Evolutionary conservation across 371 early-diverging fungal genomes (phyloP).

Genomic region (Lichtheimia corymbifera): DNA sequence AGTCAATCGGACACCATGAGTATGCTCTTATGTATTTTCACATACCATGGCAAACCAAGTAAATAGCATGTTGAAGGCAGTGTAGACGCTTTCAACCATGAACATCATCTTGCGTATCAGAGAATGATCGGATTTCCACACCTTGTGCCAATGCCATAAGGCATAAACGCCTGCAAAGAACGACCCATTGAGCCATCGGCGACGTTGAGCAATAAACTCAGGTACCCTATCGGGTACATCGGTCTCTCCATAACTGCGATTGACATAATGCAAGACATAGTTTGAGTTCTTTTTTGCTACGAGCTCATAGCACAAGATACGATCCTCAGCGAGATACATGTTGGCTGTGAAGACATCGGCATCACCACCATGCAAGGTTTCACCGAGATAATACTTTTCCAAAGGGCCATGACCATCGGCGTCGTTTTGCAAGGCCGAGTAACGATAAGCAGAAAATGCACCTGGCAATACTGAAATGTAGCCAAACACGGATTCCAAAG

Average conservation of each 20-base stretch:
- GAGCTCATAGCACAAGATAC: constrained; percentile 87
- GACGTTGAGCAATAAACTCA: constrained; percentile 90
- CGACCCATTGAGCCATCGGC: constrained; percentile 95
- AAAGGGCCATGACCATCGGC: constrained; percentile 64
- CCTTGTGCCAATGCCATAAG: constrained; percentile 73
- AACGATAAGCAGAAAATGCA: constrained; percentile 87
- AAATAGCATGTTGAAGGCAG: constrained; percentile 69
- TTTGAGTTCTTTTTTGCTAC: constrained; percentile 73
- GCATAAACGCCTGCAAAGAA: constrained; percentile 95
- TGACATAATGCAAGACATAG: constrained; percentile 72
- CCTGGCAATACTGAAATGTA: constrained; percentile 84
- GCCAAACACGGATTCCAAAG: constrained; percentile 83
- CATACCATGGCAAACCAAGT: constrained; percentile 74
- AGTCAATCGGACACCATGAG: too few species aligned
- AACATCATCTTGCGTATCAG: constrained; percentile 63
- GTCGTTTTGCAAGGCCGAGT: constrained; percentile 70
- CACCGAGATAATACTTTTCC: constrained; percentile 79
- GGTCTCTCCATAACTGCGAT: constrained; percentile 77
- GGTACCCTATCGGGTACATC: constrained; percentile 85
- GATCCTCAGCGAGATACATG: constrained; percentile 84
- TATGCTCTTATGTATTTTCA: background rate
- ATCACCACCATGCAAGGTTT: constrained; percentile 61
- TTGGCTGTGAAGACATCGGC: constrained; percentile 70
- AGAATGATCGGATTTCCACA: constrained; percentile 73
- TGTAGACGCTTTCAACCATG: constrained; percentile 71